These are phyloP conservation scores for Rhytidhysteron rufulum DNA, from an alignment of 2,329 filamentous ascomycete species.

Conservation along the genomic window DNA sequence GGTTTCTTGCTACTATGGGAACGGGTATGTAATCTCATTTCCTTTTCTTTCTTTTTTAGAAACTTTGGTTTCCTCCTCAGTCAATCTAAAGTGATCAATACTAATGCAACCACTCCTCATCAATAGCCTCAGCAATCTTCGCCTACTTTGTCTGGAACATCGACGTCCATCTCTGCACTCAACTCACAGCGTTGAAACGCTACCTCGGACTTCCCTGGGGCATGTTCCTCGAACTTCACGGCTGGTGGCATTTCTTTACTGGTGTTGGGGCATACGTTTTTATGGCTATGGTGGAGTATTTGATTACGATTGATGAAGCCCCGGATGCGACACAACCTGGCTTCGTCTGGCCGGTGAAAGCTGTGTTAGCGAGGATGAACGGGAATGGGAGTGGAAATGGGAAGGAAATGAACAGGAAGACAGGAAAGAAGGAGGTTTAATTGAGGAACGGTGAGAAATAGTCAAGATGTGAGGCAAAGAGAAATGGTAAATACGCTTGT, in stretches of 20 bases:
- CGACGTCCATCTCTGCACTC: conserved; percentile 51
- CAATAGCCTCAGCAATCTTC: conserved; percentile 45
- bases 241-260: conserved; percentile 63
- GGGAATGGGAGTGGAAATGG: conserved; percentile 9
- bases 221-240: conserved; percentile 57
- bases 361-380: conserved; percentile 24
- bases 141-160: conserved; percentile 56
- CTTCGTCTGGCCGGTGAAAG: conserved; percentile 33
- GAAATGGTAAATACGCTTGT: no score
- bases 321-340: conserved; percentile 32
- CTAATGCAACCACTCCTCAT: conserved; percentile 14
- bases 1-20: conserved; percentile 24
- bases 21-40: conserved; percentile 15
- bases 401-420: background rate
- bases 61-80: background rate
- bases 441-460: no score
- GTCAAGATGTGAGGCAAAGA: no score
- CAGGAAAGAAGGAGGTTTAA: background rate
- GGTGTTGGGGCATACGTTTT: conserved; percentile 49
- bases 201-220: conserved; percentile 52
- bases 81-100: background rate
- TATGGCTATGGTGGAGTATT: conserved; percentile 35
- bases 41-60: background rate
- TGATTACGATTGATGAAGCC: conserved; percentile 27
- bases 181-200: conserved; percentile 45